These are phyloP conservation scores for Penicillium frequentans DNA, from an alignment of 2,329 filamentous ascomycete species.

Conservation along the genomic window DNA sequence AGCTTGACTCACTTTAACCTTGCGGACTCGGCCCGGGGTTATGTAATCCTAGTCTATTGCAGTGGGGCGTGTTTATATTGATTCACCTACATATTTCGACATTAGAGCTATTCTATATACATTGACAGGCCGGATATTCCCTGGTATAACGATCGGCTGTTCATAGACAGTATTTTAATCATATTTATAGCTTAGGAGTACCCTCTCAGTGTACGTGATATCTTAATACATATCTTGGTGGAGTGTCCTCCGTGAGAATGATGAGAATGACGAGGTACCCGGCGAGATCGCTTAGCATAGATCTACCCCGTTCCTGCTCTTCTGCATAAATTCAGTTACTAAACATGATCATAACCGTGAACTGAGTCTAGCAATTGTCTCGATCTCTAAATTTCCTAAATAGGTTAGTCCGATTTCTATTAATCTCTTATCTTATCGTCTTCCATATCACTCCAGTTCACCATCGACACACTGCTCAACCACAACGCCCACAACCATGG, in stretches of 20 bases:
- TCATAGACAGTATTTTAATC: too few species aligned
- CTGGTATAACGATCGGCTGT: too few species aligned
- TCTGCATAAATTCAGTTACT: too few species aligned
- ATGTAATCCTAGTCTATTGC: not conserved
- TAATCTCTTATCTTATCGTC: not conserved
- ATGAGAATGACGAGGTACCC: too few species aligned
- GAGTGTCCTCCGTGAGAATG: too few species aligned
- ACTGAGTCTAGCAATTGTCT: not conserved
- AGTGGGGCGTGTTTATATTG: not conserved
- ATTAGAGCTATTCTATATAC: not conserved
- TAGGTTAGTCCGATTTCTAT: not conserved
- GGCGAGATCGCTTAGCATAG: too few species aligned
- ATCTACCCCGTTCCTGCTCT: too few species aligned
- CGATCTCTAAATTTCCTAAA: not conserved
- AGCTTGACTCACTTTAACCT: not conserved
- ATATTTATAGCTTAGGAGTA: too few species aligned
- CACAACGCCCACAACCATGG: slow-evolving; percentile 7
- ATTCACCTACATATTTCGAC: not conserved
- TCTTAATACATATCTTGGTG: too few species aligned
- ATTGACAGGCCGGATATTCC: too few species aligned
- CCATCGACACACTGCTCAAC: not conserved
- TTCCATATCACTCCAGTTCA: not conserved
- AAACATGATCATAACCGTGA: too few species aligned
- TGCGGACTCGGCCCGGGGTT: not conserved
- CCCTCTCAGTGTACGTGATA: too few species aligned